Base-by-base conservation (phyloP, 2,329 filamentous ascomycete species). In the Hypoxylon sp. region DNA sequence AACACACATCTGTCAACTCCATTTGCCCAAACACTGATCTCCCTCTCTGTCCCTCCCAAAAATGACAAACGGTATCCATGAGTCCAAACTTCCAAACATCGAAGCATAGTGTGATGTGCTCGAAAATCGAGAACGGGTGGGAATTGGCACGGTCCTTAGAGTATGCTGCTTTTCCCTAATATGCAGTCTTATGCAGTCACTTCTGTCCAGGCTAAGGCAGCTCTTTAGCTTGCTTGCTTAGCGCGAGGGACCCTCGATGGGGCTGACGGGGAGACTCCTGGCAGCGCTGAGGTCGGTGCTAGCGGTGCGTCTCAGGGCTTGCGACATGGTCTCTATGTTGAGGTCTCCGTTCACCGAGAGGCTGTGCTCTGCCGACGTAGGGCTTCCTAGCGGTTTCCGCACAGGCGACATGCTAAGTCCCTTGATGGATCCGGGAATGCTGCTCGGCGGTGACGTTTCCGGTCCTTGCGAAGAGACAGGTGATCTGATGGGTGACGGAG, bases 241-340 rank as follows among this genome's bases (percentile, higher is more conserved):
- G 54, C 64, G 65, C 18, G 69, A 72, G n/a, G 72, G 66, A 6
- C 71, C 74, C 41, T 85, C 83, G 26, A 84, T 76, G 1, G 86
- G 86, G 67, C 85, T 88, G 27, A 80, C 75, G 3, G 85, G 84
- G 48, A 79, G 76, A 73, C 85, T 88, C 59, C 82, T 77, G 43
- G 80, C 71, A 43, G 75, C 78, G 64, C 80, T 79, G 55, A 97
- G 77, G 72, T 97, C 94, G 15, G 89, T 86, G 74, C 92, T 97
- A 40, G 88, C 91, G 11, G 92, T 96, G 73, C 91, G 88, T 70
- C 90, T 83, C 70, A 97, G 79, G 13, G 92, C 93, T 75, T 97
- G 92, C 48, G 88, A 84, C 93, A 97, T 96, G 3, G 93, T 97
- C 79, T 97, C 92, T 64, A 97, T 90, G 57, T 90, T 92, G 58